Evolutionary conservation across 2,329 filamentous ascomycete genomes (phyloP).

Genomic region (Penicillium sp.): DNA sequence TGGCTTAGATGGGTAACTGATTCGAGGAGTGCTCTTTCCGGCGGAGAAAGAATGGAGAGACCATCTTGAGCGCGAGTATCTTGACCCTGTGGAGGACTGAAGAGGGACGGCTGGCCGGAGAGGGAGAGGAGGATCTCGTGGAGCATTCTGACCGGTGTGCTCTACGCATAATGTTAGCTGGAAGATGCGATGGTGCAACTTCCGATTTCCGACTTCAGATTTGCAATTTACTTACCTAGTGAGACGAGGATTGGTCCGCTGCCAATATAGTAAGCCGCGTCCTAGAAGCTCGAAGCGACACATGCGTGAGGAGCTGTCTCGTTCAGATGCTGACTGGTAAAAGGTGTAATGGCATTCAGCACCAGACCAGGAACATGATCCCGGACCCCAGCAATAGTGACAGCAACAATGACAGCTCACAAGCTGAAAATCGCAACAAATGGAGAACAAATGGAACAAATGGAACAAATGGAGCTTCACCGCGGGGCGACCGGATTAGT

Average conservation of each 20-base stretch:
- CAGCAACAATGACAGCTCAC: neutral
- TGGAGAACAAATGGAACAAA: no score
- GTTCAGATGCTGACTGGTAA: neutral
- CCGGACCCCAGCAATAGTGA: neutral
- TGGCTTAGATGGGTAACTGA: slow-evolving; percentile 72
- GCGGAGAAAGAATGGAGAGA: slow-evolving; percentile 59
- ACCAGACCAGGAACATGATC: neutral
- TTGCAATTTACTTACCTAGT: slow-evolving; percentile 21
- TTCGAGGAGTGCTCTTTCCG: slow-evolving; percentile 75
- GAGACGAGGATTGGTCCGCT: slow-evolving; percentile 27
- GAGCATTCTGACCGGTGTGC: slow-evolving; percentile 61
- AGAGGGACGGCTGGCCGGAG: slow-evolving; percentile 86
- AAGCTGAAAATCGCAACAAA: neutral
- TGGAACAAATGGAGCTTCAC: slow-evolving; percentile 2
- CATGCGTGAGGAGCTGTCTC: slow-evolving; percentile 29
- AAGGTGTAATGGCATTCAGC: neutral
- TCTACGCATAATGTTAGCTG: slow-evolving; percentile 8
- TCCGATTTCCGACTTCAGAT: neutral
- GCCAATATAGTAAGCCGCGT: slow-evolving; percentile 41
- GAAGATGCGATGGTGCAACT: neutral
- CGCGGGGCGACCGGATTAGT: slow-evolving; percentile 19
- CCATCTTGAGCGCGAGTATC: slow-evolving; percentile 47
- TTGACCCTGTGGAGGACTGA: slow-evolving; percentile 53
- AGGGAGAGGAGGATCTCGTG: slow-evolving; percentile 97
- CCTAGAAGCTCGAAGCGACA: slow-evolving; percentile 46